Evolutionary conservation across 169 alveolate genomes (phyloP).

Genomic region (Plasmodium relictum): DNA sequence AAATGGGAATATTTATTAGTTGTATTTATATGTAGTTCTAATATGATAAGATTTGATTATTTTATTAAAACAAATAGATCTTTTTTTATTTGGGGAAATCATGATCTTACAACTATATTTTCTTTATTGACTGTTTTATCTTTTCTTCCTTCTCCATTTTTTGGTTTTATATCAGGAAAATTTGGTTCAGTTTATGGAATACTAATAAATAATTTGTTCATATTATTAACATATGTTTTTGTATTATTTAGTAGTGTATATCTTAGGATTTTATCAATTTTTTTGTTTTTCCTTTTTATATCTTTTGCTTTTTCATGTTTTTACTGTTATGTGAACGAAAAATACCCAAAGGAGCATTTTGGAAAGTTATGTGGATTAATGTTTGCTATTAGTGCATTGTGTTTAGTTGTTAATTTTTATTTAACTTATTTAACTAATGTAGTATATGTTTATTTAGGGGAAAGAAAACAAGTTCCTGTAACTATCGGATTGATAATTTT

Average conservation of each 20-base stretch:
- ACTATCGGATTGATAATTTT: constrained; percentile 39
- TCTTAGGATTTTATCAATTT: constrained; percentile 18
- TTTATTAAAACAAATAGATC: constrained; percentile 66
- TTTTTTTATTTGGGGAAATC: constrained; percentile 17
- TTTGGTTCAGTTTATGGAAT: constrained; percentile 58
- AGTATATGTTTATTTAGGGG: constrained; percentile 31
- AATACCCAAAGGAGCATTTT: constrained; percentile 64
- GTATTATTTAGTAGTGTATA: constrained; percentile 34
- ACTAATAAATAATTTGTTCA: constrained; percentile 32
- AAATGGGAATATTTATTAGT: constrained; percentile 71
- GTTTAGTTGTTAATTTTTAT: constrained; percentile 39
- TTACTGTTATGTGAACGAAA: constrained; percentile 70
- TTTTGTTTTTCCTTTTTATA: constrained; percentile 40
- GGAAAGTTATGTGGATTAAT: constrained; percentile 71
- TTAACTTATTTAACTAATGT: constrained; percentile 58
- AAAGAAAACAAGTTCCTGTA: constrained; percentile 37
- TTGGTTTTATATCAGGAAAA: constrained; percentile 70
- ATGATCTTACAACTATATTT: constrained; percentile 55
- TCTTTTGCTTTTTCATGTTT: constrained; percentile 57
- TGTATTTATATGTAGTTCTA: constrained; percentile 60
- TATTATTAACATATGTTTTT: constrained; percentile 30
- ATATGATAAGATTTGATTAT: constrained; percentile 74
- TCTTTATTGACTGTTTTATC: constrained; percentile 61
- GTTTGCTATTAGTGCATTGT: constrained; percentile 66
- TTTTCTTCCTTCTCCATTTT: constrained; percentile 65